Conservation (phyloP, 2,329 filamentous ascomycete genomes). For the Gnomoniopsis sp. region DNA sequence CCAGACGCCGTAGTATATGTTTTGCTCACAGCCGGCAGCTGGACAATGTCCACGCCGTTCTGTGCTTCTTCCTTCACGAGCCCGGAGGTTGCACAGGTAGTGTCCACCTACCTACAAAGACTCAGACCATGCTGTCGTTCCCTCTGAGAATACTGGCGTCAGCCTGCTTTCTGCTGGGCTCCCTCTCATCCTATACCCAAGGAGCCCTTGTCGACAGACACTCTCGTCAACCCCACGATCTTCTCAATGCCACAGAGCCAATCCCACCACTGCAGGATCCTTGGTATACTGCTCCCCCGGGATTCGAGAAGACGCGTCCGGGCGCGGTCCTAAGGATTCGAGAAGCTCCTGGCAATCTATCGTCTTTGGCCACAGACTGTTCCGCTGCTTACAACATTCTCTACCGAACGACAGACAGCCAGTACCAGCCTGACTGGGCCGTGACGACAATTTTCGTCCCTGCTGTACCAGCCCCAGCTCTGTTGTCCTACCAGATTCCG, state of each 20-base stretch:
- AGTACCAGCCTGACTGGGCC: conserved; percentile 32
- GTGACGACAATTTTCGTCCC: conserved; percentile 36
- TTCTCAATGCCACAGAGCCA: neutral
- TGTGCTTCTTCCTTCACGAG: too few relatives aligned
- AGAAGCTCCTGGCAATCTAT: conserved; percentile 25
- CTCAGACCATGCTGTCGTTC: too few relatives aligned
- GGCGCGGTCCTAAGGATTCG: conserved; percentile 29
- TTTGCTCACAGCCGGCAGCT: too few relatives aligned
- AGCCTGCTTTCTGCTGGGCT: too few relatives aligned
- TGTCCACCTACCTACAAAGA: too few relatives aligned
- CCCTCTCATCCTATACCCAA: too few relatives aligned
- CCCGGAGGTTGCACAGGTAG: too few relatives aligned
- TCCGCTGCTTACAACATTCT: conserved; percentile 32
- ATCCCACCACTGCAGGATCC: conserved; percentile 29
- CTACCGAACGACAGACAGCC: conserved; percentile 35
- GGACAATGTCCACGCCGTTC: too few relatives aligned
- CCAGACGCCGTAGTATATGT: too few relatives aligned
- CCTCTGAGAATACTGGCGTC: too few relatives aligned
- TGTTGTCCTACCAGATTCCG: conserved; percentile 41
- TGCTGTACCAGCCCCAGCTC: conserved; percentile 18
- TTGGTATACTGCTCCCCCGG: conserved; percentile 30
- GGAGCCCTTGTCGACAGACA: too few relatives aligned
- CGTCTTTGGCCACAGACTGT: conserved; percentile 18
- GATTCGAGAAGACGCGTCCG: conserved; percentile 25
- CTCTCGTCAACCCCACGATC: too few relatives aligned